A percentile compares a stretch with the other conserved stretches of the same genome.
Evolutionary conservation across 768 basidiomycete species (phyloP).

Genomic region (Boletus huronensis): DNA sequence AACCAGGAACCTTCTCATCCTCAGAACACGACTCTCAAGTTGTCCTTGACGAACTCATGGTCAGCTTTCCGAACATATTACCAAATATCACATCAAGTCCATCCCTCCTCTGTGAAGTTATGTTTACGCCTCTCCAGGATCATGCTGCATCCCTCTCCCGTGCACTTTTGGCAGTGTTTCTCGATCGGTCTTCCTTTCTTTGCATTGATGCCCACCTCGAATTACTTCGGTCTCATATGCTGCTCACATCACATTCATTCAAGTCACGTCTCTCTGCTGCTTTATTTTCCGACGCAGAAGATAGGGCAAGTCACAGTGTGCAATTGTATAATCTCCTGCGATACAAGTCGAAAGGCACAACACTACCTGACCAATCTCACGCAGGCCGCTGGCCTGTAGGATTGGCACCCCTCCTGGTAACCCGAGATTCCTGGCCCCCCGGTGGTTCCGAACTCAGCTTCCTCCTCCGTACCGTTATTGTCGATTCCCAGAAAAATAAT

Average conservation of each 20-base stretch:
- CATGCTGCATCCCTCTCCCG: constrained; percentile 64
- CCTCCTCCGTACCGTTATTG: constrained; percentile 77
- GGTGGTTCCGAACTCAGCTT: constrained; percentile 82
- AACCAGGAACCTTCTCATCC: constrained; percentile 48
- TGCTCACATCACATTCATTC: constrained; percentile 72
- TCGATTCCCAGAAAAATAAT: constrained; percentile 62
- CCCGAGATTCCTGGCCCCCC: constrained; percentile 81
- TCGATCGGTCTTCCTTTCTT: constrained; percentile 60
- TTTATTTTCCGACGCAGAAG: constrained; percentile 73
- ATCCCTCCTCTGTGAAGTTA: constrained; percentile 55
- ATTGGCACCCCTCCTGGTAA: constrained; percentile 66
- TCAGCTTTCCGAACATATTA: constrained; percentile 52
- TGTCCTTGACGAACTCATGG: constrained; percentile 47
- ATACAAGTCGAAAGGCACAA: constrained; percentile 11
- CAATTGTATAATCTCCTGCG: constrained; percentile 25
- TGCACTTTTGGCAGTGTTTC: constrained; percentile 63
- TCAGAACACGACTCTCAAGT: constrained; percentile 18
- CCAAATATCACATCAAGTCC: constrained; percentile 66
- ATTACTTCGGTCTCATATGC: constrained; percentile 71
- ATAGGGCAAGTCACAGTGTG: constrained; percentile 36
- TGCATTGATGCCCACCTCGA: constrained; percentile 64
- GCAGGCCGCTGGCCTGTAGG: constrained; percentile 59
- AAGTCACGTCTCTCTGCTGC: constrained; percentile 64
- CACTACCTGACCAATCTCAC: constrained; percentile 21
- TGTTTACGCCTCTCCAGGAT: constrained; percentile 56